These are phyloP conservation scores for Candida berthetii DNA, from an alignment of 805 yeast genomes.

Conservation along the genomic window DNA sequence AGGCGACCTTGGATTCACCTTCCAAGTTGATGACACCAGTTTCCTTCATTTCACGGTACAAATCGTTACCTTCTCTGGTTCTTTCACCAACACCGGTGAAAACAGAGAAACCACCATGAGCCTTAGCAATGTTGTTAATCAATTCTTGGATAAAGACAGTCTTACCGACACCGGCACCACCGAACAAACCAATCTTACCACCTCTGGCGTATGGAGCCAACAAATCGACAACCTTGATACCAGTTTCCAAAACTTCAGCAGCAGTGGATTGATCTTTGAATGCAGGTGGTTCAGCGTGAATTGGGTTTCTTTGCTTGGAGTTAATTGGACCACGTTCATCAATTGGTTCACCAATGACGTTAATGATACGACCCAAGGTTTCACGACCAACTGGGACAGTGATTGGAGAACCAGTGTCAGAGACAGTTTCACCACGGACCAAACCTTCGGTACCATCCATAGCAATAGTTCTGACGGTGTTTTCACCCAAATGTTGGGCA, in stretches of 20 bases:
- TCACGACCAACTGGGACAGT: constrained; percentile 99
- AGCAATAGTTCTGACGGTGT: constrained; percentile 99
- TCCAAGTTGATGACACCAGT: constrained; percentile 99
- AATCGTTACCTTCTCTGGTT: constrained; percentile 99
- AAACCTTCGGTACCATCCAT: constrained; percentile 99
- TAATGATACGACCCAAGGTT: constrained; percentile 97
- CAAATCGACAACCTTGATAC: constrained; percentile 99
- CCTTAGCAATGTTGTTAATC: constrained; percentile 99
- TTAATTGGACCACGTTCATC: constrained; percentile 99
- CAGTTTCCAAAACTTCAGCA: constrained; percentile 98
- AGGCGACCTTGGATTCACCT: constrained; percentile 99
- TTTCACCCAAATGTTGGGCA: constrained; percentile 99
- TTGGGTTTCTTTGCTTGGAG: constrained; percentile 90
- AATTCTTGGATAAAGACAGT: constrained; percentile 99
- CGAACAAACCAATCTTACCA: constrained; percentile 99
- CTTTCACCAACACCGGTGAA: constrained; percentile 99
- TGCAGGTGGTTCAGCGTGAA: constrained; percentile 96
- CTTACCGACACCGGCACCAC: constrained; percentile 99
- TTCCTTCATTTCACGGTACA: constrained; percentile 99
- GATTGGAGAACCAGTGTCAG: constrained; percentile 97
- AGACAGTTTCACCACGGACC: constrained; percentile 90
- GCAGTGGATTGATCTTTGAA: constrained; percentile 96
- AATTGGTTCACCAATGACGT: constrained; percentile 99
- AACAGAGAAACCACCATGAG: constrained; percentile 99
- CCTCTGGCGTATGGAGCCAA: constrained; percentile 99